Conservation (phyloP, 768 basidiomycete genomes). For the Pholiota microspora region DNA sequence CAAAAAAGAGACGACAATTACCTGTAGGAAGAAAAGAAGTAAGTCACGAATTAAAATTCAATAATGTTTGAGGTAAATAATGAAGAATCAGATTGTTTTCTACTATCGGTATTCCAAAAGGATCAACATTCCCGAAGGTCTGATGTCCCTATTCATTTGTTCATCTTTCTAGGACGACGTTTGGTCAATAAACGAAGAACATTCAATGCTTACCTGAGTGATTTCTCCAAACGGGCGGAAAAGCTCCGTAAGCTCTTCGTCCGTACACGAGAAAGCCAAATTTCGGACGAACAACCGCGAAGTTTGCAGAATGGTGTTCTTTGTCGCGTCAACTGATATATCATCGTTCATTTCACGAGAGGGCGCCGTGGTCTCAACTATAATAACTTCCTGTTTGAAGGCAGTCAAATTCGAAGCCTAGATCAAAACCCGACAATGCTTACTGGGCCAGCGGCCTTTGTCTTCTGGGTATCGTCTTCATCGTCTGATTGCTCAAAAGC, state of each 20-base stretch:
- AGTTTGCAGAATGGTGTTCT: slow-evolving; percentile 65
- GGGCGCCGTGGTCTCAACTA: neutral
- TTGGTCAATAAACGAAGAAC: slow-evolving; percentile 5
- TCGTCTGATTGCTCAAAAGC: slow-evolving; percentile 64
- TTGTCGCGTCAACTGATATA: slow-evolving; percentile 34
- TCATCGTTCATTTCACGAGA: slow-evolving; percentile 11
- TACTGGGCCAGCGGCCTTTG: neutral
- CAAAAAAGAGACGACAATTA: slow-evolving; percentile 25
- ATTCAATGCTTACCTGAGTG: slow-evolving; percentile 59
- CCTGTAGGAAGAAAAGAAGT: slow-evolving; percentile 31
- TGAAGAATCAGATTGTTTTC: slow-evolving; percentile 40
- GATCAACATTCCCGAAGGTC: slow-evolving; percentile 41
- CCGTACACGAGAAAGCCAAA: slow-evolving; percentile 81
- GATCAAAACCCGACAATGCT: neutral
- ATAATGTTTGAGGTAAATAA: slow-evolving; percentile 1
- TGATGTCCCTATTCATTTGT: slow-evolving; percentile 58
- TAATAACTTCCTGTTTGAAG: neutral
- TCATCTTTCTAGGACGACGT: slow-evolving; percentile 31
- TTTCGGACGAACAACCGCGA: slow-evolving; percentile 92
- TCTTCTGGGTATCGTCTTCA: slow-evolving; percentile 29
- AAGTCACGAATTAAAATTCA: slow-evolving; percentile 15
- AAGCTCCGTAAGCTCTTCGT: slow-evolving; percentile 61
- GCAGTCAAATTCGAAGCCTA: neutral
- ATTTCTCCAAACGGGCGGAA: slow-evolving; percentile 73
- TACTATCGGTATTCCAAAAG: slow-evolving; percentile 54